Evolutionary conservation across 768 basidiomycete species (phyloP).

Genomic region (Naganishia kalamii): DNA sequence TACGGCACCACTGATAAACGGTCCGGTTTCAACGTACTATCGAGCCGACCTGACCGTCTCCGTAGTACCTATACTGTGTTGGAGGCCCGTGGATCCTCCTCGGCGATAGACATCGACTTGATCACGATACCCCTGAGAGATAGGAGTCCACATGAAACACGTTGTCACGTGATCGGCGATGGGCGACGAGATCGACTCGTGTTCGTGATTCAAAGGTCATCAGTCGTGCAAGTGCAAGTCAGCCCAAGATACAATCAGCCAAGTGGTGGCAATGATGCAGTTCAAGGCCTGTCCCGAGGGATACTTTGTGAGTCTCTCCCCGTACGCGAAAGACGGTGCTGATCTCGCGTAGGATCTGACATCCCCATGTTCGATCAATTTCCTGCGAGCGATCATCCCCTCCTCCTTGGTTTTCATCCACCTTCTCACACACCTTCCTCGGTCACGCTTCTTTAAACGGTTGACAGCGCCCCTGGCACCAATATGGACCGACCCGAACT

Average conservation of each 20-base stretch:
- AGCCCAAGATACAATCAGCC: background rate
- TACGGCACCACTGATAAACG: too few species aligned
- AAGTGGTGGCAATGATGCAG: background rate
- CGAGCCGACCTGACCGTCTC: too few species aligned
- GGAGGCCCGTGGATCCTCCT: too few species aligned
- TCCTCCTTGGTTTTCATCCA: slow-evolving; percentile 31
- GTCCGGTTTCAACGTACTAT: too few species aligned
- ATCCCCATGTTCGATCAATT: slow-evolving; percentile 24
- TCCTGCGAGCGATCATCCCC: slow-evolving; percentile 34
- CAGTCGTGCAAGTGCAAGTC: too few species aligned
- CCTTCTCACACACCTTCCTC: slow-evolving; percentile 26
- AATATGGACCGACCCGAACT: slow-evolving; percentile 31
- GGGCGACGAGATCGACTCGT: too few species aligned
- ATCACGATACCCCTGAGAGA: too few species aligned
- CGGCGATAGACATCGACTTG: too few species aligned
- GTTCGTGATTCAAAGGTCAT: too few species aligned
- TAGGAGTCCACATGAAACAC: too few species aligned
- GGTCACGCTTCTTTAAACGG: slow-evolving; percentile 23
- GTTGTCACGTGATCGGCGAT: too few species aligned
- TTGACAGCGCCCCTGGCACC: slow-evolving; percentile 15
- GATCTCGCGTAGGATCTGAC: slow-evolving; percentile 10
- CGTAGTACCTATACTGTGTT: too few species aligned
- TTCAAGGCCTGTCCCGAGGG: slow-evolving; percentile 20
- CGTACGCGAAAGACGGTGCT: background rate
- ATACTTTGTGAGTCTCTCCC: slow-evolving; percentile 11